Conservation (phyloP, 371 early-diverging fungal genomes). For the Phascolomyces articulosus region DNA sequence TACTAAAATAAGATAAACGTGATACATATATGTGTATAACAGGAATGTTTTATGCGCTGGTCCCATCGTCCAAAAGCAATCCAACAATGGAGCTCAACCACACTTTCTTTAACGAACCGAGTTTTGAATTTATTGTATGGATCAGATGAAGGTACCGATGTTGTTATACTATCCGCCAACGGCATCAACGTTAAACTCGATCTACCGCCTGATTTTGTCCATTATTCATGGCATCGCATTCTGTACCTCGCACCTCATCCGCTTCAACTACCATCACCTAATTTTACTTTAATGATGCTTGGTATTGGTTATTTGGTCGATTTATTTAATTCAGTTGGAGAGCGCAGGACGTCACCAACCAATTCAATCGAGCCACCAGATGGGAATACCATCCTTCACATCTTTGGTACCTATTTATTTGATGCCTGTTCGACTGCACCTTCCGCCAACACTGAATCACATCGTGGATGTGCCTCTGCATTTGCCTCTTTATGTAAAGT, state of each 20-base stretch:
- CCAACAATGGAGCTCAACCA: conserved; percentile 72
- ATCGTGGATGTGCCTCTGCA: conserved; percentile 73
- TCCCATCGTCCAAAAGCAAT: conserved; percentile 70
- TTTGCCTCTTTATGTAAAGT: conserved; percentile 74
- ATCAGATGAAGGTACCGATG: conserved; percentile 56
- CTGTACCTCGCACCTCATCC: conserved; percentile 72
- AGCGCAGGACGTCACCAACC: conserved; percentile 4
- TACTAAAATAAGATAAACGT: too few relatives aligned
- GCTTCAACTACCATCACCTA: conserved; percentile 58
- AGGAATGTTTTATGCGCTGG: conserved; percentile 69
- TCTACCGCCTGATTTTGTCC: conserved; percentile 62
- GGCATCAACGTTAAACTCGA: conserved; percentile 67
- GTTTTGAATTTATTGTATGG: conserved; percentile 69
- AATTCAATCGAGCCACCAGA: conserved; percentile 47
- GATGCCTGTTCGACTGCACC: conserved; percentile 55
- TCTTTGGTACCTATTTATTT: conserved; percentile 83
- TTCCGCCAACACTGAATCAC: conserved; percentile 27
- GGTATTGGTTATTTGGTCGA: conserved; percentile 71
- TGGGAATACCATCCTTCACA: conserved; percentile 78
- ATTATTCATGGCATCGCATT: conserved; percentile 77
- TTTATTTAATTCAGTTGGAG: conserved; percentile 53
- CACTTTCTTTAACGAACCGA: conserved; percentile 61
- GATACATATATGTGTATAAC: too few relatives aligned
- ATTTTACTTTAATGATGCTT: conserved; percentile 68
- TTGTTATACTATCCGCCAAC: conserved; percentile 54